Conservation (phyloP, 441 rosid species). For the Brassica hybrid region DNA sequence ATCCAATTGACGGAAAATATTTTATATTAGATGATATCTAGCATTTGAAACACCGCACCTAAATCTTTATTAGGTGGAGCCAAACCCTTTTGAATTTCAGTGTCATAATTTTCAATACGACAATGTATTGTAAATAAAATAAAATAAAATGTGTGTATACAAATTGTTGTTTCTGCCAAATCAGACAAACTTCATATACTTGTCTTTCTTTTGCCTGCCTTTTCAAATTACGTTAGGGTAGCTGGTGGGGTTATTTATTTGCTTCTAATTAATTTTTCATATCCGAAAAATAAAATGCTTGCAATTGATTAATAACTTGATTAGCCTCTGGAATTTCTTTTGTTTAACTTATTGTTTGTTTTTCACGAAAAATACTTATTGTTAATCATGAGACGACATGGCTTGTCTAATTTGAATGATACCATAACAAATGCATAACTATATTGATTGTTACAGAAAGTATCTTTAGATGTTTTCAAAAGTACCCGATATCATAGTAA, state of each 20-base stretch:
- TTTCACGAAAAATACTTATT: no score
- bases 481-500: neutral
- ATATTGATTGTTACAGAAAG: neutral
- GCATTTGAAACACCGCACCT: conserved; percentile 26
- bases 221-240: conserved; percentile 11
- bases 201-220: conserved; percentile 12
- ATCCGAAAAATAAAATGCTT: neutral
- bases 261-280: neutral
- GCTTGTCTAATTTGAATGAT: neutral
- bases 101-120: conserved; percentile 31
- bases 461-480: neutral
- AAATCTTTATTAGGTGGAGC: conserved; percentile 39
- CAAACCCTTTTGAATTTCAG: conserved; percentile 27
- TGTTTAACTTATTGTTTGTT: no score
- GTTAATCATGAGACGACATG: neutral
- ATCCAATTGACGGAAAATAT: no score
- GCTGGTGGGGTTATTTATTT: conserved; percentile 9
- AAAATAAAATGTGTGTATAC: neutral
- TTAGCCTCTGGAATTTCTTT: neutral
- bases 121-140: neutral
- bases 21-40: conserved; percentile 12
- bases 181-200: neutral
- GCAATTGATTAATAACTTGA: neutral
- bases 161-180: neutral
- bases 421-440: neutral